Evolutionary conservation across 768 basidiomycete species (phyloP).

Genomic region (Termitomyces sp.): DNA sequence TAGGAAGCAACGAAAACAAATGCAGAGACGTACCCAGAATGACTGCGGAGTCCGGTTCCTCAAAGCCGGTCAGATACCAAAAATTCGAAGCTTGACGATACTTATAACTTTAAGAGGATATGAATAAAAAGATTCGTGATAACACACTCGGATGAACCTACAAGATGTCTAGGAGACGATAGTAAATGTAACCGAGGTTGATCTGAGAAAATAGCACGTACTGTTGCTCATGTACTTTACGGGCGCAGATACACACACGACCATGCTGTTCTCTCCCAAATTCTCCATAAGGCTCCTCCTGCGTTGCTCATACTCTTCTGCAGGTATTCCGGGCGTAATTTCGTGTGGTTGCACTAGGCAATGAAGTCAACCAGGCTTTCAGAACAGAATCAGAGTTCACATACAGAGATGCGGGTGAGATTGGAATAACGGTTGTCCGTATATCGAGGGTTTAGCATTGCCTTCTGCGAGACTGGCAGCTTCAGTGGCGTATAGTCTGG

Average conservation of each 20-base stretch:
- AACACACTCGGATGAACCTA: slow-evolving; percentile 34
- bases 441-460: slow-evolving; percentile 69
- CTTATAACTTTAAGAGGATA: slow-evolving; percentile 66
- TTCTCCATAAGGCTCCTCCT: slow-evolving; percentile 66
- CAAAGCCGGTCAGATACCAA: slow-evolving; percentile 95
- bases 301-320: slow-evolving; percentile 73
- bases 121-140: not conserved
- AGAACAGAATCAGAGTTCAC: slow-evolving; percentile 16
- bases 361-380: not conserved
- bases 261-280: slow-evolving; percentile 70
- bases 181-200: slow-evolving; percentile 24
- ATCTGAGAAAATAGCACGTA: slow-evolving; percentile 21
- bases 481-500: slow-evolving; percentile 19
- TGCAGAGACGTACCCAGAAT: slow-evolving; percentile 58
- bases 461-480: slow-evolving; percentile 7
- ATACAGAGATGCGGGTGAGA: slow-evolving; percentile 83
- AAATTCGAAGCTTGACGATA: slow-evolving; percentile 91
- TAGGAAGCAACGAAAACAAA: not conserved
- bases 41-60: slow-evolving; percentile 88
- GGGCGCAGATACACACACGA: slow-evolving; percentile 73
- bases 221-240: slow-evolving; percentile 85
- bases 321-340: slow-evolving; percentile 78
- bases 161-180: slow-evolving; percentile 58
- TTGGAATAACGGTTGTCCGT: slow-evolving; percentile 73
- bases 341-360: slow-evolving; percentile 55